Conservation (phyloP, 257 asterid genomes). For the Capsicum pubescens region DNA sequence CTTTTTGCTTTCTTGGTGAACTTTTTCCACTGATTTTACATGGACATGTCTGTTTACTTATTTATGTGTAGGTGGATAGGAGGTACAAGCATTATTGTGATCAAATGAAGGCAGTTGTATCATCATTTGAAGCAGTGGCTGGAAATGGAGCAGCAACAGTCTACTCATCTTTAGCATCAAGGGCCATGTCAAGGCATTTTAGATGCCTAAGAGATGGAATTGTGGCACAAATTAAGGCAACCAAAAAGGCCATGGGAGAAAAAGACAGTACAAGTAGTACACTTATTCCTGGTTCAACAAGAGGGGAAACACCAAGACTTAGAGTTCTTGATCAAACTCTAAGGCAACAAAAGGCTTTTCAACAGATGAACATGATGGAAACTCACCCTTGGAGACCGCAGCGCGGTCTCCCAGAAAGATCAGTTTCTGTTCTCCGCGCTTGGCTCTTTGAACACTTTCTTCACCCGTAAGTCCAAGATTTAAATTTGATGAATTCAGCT, state of each 20-base stretch:
- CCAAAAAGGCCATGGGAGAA: conserved; percentile 73
- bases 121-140: conserved; percentile 76
- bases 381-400: conserved; percentile 93
- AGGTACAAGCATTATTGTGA: conserved; percentile 89
- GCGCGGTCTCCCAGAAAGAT: conserved; percentile 81
- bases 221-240: conserved; percentile 56
- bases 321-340: conserved; percentile 74
- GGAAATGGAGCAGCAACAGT: conserved; percentile 76
- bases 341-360: conserved; percentile 78
- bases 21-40: background rate
- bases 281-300: conserved; percentile 50
- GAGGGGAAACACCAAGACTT: conserved; percentile 84
- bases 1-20: background rate
- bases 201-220: conserved; percentile 76
- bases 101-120: conserved; percentile 74
- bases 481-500: background rate
- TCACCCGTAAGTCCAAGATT: conserved; percentile 51
- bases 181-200: conserved; percentile 91
- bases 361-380: conserved; percentile 83
- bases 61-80: conserved; percentile 66
- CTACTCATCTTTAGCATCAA: conserved; percentile 70
- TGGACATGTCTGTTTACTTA: background rate
- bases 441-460: conserved; percentile 99
- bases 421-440: conserved; percentile 79
- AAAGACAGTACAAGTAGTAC: conserved; percentile 45